phyloP scores from a whole-genome alignment of 805 yeast genomes.

The Suhomyces kilbournensis region DNA sequence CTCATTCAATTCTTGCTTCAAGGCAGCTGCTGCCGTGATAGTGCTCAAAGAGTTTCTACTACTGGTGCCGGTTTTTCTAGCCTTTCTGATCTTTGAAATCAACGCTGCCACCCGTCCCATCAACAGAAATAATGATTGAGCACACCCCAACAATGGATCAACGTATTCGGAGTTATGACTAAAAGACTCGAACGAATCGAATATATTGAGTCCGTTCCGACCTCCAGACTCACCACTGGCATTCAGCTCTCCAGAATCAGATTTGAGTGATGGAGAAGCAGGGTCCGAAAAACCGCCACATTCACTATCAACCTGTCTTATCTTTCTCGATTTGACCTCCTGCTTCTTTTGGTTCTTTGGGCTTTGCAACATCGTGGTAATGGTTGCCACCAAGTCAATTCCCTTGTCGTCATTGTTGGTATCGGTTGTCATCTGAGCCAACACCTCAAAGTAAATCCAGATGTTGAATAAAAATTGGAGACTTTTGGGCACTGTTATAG shows the following conservation, averaged over 20 bases:
- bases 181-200: constrained; percentile 41
- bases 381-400: constrained; percentile 39
- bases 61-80: constrained; percentile 7
- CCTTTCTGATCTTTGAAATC: constrained; percentile 47
- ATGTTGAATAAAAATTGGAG: constrained; percentile 55
- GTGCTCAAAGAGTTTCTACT: constrained; percentile 41
- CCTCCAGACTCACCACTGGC: constrained; percentile 5
- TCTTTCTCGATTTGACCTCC: constrained; percentile 5
- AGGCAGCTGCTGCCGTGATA: constrained; percentile 53
- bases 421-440: constrained; percentile 62
- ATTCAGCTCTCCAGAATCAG: constrained; percentile 27
- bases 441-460: constrained; percentile 68
- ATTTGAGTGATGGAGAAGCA: constrained; percentile 11
- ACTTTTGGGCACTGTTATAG: constrained; percentile 33
- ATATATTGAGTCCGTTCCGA: constrained; percentile 22
- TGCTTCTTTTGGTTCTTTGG: constrained; percentile 16
- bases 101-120: constrained; percentile 63
- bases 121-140: constrained; percentile 59
- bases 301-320: background rate
- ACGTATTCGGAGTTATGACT: constrained; percentile 41
- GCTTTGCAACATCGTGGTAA: constrained; percentile 30
- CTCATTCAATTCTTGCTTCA: constrained; percentile 49
- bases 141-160: constrained; percentile 68
- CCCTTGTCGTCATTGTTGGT: constrained; percentile 44
- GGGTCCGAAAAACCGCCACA: constrained; percentile 1